Percentiles rank a stretch among this genome's conserved stretches.
These are phyloP conservation scores for Boletellus deceptivus DNA, from an alignment of 1,284 basidiomycete genomes.

Conservation along the genomic window DNA sequence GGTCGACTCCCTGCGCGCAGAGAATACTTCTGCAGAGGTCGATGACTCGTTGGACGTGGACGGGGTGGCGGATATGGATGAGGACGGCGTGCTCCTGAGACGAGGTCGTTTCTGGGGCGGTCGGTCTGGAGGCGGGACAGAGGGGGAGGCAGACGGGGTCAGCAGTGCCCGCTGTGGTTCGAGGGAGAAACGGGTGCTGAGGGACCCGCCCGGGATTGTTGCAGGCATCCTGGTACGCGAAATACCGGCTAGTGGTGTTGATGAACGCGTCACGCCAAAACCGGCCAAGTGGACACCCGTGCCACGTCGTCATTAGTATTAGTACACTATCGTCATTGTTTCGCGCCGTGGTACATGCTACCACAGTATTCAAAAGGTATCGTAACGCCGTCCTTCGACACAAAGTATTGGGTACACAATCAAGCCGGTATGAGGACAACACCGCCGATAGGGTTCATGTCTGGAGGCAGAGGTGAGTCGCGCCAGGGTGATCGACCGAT, in stretches of 20 bases:
- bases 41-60: constrained; percentile 29
- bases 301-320: no score
- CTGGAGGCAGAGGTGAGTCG: constrained; percentile 5
- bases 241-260: constrained; percentile 6
- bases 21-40: constrained; percentile 41
- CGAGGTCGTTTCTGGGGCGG: constrained; percentile 35
- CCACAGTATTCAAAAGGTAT: constrained; percentile 15
- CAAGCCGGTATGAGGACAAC: constrained; percentile 6
- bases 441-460: constrained; percentile 12
- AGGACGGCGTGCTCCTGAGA: constrained; percentile 32
- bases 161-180: constrained; percentile 18
- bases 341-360: constrained; percentile 16
- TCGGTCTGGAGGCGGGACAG: constrained; percentile 26
- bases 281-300: neutral
- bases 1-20: constrained; percentile 54
- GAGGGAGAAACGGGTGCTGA: constrained; percentile 2
- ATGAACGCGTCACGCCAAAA: constrained; percentile 25
- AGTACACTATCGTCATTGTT: neutral
- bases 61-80: constrained; percentile 25
- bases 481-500: constrained; percentile 1
- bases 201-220: neutral
- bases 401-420: constrained; percentile 14
- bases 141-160: constrained; percentile 32
- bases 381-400: constrained; percentile 2
- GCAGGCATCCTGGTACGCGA: constrained; percentile 14